Conservation (phyloP, 2,329 filamentous ascomycete genomes). For the Fusarium pilosicola region DNA sequence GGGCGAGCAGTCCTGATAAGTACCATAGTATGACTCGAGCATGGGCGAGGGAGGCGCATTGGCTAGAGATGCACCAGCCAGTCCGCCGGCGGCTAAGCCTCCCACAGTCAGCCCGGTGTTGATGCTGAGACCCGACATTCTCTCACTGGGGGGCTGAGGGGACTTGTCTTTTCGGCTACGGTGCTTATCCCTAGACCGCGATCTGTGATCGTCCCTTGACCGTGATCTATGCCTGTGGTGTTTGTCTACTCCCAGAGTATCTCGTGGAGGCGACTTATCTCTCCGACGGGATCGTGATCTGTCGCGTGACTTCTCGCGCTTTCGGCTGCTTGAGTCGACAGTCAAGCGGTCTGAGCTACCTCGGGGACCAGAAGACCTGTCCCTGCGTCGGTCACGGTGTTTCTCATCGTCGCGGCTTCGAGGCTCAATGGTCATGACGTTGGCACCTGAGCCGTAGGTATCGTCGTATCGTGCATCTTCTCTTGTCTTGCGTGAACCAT, state of each 20-base stretch:
- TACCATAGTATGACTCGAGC: slow-evolving; percentile 91
- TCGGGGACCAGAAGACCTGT: slow-evolving; percentile 36
- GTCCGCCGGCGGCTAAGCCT: slow-evolving; percentile 34
- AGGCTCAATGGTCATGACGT: slow-evolving; percentile 56
- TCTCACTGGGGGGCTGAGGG: slow-evolving; percentile 58
- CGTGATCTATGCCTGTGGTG: slow-evolving; percentile 31
- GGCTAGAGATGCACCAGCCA: slow-evolving; percentile 57
- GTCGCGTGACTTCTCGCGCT: slow-evolving; percentile 42
- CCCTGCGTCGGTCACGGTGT: slow-evolving; percentile 48
- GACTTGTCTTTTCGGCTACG: slow-evolving; percentile 52
- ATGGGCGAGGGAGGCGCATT: slow-evolving; percentile 82
- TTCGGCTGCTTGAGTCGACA: slow-evolving; percentile 36
- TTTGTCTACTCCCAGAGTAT: slow-evolving; percentile 20
- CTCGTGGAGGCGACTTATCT: slow-evolving; percentile 38
- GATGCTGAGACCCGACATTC: slow-evolving; percentile 65
- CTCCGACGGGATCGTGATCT: slow-evolving; percentile 34
- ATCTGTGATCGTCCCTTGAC: slow-evolving; percentile 29
- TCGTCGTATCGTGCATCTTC: slow-evolving; percentile 47
- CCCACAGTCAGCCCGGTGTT: slow-evolving; percentile 51
- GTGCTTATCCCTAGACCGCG: slow-evolving; percentile 26
- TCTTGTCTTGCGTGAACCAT: slow-evolving; percentile 31
- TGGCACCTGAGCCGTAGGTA: slow-evolving; percentile 51
- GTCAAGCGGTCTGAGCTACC: slow-evolving; percentile 38
- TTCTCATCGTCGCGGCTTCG: slow-evolving; percentile 49
- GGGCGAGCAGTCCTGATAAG: slow-evolving; percentile 92